Evolutionary conservation across 2,329 filamentous ascomycete genomes (phyloP).

Genomic region (Trichoderma oligosporum): DNA sequence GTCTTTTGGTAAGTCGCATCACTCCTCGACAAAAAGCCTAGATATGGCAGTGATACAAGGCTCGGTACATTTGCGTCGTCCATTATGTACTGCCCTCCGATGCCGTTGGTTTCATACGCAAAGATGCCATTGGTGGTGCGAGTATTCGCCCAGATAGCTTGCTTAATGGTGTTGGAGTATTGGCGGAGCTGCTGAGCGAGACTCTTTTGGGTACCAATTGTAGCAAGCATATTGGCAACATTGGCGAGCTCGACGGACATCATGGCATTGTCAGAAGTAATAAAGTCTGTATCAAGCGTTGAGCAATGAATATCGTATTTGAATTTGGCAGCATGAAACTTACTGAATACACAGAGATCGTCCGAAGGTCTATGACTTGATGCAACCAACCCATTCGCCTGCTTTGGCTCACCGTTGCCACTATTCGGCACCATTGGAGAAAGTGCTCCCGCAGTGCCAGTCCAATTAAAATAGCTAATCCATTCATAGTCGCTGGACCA

Average conservation of each 20-base stretch:
- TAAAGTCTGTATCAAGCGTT: conserved; percentile 40
- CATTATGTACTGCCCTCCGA: conserved; percentile 45
- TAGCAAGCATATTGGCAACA: conserved; percentile 60
- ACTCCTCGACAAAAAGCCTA: conserved; percentile 55
- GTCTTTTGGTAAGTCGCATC: conserved; percentile 74
- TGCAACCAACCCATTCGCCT: conserved; percentile 70
- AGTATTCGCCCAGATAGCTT: conserved; percentile 59
- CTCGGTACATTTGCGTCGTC: conserved; percentile 70
- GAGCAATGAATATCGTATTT: background rate
- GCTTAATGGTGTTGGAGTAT: conserved; percentile 57
- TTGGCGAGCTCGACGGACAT: conserved; percentile 51
- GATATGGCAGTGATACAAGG: conserved; percentile 60
- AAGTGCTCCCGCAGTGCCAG: conserved; percentile 27
- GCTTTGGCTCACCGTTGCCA: conserved; percentile 74
- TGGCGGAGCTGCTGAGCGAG: conserved; percentile 45
- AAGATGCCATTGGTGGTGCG: conserved; percentile 56
- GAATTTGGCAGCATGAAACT: background rate
- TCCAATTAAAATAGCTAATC: conserved; percentile 32
- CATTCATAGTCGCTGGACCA: conserved; percentile 28
- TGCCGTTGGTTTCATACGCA: conserved; percentile 74
- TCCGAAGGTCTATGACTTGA: conserved; percentile 81
- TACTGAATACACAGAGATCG: conserved; percentile 68
- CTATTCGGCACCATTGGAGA: conserved; percentile 52
- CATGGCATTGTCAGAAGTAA: conserved; percentile 37
- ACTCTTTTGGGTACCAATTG: conserved; percentile 65